These are phyloP conservation scores for Scheffersomyces quercinus DNA, from an alignment of 1,139 yeast genomes.

Conservation along the genomic window DNA sequence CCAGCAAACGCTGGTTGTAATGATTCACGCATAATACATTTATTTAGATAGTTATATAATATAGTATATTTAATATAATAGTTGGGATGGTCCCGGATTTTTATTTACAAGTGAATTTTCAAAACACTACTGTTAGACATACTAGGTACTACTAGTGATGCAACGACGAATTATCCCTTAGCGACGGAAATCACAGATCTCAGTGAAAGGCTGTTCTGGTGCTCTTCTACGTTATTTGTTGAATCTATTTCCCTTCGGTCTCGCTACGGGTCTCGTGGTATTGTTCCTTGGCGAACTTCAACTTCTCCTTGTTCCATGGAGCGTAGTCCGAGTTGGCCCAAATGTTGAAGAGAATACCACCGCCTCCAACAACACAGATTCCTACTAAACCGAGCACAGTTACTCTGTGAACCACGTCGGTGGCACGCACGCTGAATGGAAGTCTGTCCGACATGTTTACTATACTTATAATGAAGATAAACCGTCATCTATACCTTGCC, in stretches of 20 bases:
- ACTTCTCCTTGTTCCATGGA: conserved; percentile 42
- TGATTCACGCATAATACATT: neutral
- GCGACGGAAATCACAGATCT: too few species aligned
- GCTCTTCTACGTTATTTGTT: too few species aligned
- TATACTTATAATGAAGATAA: conserved; percentile 2
- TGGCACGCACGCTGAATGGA: conserved; percentile 44
- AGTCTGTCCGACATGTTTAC: conserved; percentile 32
- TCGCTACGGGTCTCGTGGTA: conserved; percentile 26
- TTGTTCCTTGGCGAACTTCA: conserved; percentile 36
- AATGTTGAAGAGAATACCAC: conserved; percentile 23
- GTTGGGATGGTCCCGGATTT: too few species aligned
- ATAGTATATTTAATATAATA: too few species aligned
- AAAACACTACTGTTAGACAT: too few species aligned
- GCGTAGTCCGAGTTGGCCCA: conserved; percentile 41
- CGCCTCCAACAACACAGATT: conserved; percentile 40
- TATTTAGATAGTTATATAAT: too few species aligned
- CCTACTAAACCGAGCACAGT: conserved; percentile 28
- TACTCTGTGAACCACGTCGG: conserved; percentile 28
- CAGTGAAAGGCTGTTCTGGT: too few species aligned
- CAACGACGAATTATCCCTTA: too few species aligned
- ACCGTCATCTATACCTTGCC: too few species aligned
- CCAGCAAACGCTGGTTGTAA: neutral
- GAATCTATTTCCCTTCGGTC: conserved; percentile 8
- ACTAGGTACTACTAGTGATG: too few species aligned
- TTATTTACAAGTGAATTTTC: too few species aligned